Conservation (phyloP, 371 early-diverging fungal species). For the Syncephalastrum sp. region DNA sequence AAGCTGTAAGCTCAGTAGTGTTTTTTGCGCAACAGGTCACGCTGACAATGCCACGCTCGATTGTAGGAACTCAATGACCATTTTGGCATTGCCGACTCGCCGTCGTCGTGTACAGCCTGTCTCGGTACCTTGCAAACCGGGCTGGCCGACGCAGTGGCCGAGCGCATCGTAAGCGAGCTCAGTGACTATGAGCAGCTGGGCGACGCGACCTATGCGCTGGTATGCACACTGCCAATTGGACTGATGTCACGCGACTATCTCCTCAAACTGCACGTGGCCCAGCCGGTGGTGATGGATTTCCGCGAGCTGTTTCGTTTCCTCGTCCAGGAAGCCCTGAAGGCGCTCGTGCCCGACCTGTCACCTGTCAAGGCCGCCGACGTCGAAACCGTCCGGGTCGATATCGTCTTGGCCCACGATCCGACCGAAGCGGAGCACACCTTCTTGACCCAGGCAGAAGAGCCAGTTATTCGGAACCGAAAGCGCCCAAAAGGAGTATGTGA, state of each 20-base stretch:
- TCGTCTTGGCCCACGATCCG: constrained; percentile 57
- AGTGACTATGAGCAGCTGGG: constrained; percentile 30
- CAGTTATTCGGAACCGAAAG: constrained; percentile 59
- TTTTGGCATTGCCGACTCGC: constrained; percentile 5
- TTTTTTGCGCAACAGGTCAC: not conserved
- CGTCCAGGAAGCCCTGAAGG: constrained; percentile 33
- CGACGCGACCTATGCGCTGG: constrained; percentile 40
- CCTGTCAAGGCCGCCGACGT: not conserved
- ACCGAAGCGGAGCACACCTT: constrained; percentile 65
- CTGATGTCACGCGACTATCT: constrained; percentile 54
- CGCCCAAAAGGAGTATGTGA: constrained; percentile 50
- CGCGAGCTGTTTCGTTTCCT: constrained; percentile 53
- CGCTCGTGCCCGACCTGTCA: constrained; percentile 14
- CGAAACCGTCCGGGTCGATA: constrained; percentile 49
- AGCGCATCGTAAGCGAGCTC: constrained; percentile 26
- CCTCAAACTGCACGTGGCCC: constrained; percentile 30
- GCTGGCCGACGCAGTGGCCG: constrained; percentile 25
- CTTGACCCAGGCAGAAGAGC: constrained; percentile 57
- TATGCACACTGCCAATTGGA: constrained; percentile 52
- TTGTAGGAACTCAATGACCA: constrained; percentile 19
- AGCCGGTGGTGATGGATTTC: constrained; percentile 28
- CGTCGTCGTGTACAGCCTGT: constrained; percentile 40
- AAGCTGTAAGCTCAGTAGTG: constrained; percentile 13
- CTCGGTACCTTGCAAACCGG: constrained; percentile 47
- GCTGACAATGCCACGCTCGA: not conserved